Conservation (phyloP, 257 asterid genomes). For the Ajuga chamaepitys region DNA sequence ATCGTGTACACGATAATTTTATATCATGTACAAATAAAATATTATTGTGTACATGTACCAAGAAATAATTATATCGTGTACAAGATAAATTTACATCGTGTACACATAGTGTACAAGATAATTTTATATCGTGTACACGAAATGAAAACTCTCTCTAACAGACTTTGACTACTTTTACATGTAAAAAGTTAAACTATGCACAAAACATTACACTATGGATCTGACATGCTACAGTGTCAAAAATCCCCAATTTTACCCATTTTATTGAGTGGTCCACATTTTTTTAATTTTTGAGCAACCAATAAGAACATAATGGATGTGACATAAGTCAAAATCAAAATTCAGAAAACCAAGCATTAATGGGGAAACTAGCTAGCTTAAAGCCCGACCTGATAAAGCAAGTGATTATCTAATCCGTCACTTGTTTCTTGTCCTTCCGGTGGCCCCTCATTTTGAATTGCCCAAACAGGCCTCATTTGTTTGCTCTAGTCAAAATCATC, state of each 20-base stretch:
- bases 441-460: neutral
- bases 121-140: no score
- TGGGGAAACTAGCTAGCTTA: neutral
- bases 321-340: neutral
- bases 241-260: neutral
- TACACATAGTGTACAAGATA: no score
- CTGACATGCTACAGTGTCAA: no score
- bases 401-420: neutral
- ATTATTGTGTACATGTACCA: no score
- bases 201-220: no score
- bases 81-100: no score
- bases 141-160: no score
- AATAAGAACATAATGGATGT: neutral
- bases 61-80: no score
- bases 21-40: no score
- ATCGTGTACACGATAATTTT: no score
- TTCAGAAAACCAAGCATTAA: neutral
- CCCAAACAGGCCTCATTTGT: neutral
- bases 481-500: constrained; percentile 1
- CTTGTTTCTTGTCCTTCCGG: neutral
- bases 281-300: neutral
- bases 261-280: neutral
- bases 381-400: neutral
- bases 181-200: no score
- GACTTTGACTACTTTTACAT: no score